A percentile compares a stretch with the other conserved stretches of the same genome.
phyloP scores from a whole-genome alignment of 73 alveolate genomes.

The Symbiodinium pilosum region DNA sequence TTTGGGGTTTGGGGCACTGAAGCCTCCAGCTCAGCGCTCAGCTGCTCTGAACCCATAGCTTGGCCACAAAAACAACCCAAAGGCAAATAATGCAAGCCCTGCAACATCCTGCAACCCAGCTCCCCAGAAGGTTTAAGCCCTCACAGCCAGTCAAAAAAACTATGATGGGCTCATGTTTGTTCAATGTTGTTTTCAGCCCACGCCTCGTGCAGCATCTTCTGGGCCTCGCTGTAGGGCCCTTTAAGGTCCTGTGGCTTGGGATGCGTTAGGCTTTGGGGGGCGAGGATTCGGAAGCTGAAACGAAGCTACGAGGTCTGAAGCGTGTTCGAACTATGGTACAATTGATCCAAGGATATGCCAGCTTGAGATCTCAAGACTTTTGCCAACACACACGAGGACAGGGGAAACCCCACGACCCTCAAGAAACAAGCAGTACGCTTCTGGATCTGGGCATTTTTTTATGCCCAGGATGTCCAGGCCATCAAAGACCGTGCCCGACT shows the following conservation, averaged over 20 bases:
- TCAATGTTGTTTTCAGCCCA: not conserved
- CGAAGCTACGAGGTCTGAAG: no score
- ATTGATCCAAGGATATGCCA: not conserved
- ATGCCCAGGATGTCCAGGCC: not conserved
- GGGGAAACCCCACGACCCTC: no score
- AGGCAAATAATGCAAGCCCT: no score
- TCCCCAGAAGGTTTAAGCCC: no score
- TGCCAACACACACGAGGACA: no score
- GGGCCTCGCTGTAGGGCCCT: not conserved
- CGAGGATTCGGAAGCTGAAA: no score
- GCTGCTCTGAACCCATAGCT: not conserved
- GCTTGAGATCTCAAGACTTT: not conserved
- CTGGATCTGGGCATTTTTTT: no score
- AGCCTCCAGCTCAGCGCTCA: not conserved
- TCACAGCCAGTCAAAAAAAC: no score
- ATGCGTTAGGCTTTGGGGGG: not conserved
- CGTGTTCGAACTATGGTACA: not conserved
- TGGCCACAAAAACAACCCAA: not conserved
- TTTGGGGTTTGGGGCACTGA: no score
- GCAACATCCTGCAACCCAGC: no score
- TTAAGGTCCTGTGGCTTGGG: not conserved
- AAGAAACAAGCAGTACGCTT: no score
- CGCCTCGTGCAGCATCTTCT: slow-evolving; percentile 1
- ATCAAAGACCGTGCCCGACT: not conserved
- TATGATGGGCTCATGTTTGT: no score